Conservation (phyloP, 306 rosid genomes). For the Medicago lupulina region DNA sequence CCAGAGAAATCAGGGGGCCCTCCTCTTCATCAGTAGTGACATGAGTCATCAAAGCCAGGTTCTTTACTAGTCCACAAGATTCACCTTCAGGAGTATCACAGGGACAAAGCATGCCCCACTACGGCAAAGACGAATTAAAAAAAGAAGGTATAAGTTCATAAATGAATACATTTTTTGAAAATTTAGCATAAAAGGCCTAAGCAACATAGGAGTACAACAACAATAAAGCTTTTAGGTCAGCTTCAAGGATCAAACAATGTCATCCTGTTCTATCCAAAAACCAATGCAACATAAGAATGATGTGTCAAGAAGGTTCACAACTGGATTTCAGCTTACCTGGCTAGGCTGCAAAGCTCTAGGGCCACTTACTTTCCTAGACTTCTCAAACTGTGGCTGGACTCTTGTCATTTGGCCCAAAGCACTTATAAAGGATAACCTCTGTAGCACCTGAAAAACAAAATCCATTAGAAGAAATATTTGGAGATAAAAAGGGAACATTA, state of each 20-base stretch:
- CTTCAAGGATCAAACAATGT: slow-evolving; percentile 5
- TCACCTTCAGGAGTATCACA: slow-evolving; percentile 99
- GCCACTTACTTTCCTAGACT: slow-evolving; percentile 93
- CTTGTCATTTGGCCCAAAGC: slow-evolving; percentile 90
- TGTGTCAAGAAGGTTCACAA: neutral
- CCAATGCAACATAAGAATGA: slow-evolving; percentile 11
- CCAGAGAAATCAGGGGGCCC: slow-evolving; percentile 73
- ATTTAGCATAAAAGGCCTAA: slow-evolving; percentile 16
- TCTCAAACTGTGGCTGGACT: slow-evolving; percentile 91
- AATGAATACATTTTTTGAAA: neutral
- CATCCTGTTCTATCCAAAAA: slow-evolving; percentile 10
- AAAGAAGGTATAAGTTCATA: neutral
- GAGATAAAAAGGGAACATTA: slow-evolving; percentile 2
- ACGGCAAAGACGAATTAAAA: slow-evolving; percentile 35
- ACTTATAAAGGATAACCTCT: slow-evolving; percentile 80
- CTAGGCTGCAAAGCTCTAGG: slow-evolving; percentile 98
- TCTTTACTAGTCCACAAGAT: slow-evolving; percentile 92
- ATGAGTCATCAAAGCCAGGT: slow-evolving; percentile 95
- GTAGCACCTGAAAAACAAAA: slow-evolving; percentile 63
- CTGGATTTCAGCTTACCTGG: slow-evolving; percentile 63
- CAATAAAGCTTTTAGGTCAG: slow-evolving; percentile 6
- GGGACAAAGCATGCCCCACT: slow-evolving; percentile 99
- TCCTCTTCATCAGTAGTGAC: slow-evolving; percentile 97
- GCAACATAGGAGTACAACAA: slow-evolving; percentile 28
- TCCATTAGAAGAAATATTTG: slow-evolving; percentile 26